These are phyloP conservation scores for Achlya hypogyna DNA, from an alignment of 352 stramenopile species.

Conservation along the genomic window DNA sequence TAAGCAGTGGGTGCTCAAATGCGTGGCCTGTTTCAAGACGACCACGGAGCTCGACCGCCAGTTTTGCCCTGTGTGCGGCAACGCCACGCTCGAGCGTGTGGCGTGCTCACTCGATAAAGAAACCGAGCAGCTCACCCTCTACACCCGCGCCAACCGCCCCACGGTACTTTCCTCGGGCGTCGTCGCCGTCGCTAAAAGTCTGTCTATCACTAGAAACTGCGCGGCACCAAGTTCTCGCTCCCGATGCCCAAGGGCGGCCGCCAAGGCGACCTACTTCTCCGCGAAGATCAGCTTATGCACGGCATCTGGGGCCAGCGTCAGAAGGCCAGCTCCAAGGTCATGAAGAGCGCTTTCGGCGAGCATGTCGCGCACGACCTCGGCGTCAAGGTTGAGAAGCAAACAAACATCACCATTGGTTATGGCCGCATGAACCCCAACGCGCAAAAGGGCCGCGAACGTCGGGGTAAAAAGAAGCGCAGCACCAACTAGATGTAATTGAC, in stretches of 20 bases:
- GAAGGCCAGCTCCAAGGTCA: conserved; percentile 87
- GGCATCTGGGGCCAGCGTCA: conserved; percentile 94
- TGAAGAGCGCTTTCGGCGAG: conserved; percentile 91
- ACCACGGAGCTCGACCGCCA: conserved; percentile 88
- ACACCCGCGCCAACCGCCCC: conserved; percentile 69
- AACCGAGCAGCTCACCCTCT: conserved; percentile 82
- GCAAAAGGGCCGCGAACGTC: conserved; percentile 91
- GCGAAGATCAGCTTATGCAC: conserved; percentile 95
- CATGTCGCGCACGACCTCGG: conserved; percentile 91
- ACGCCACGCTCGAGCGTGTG: conserved; percentile 91
- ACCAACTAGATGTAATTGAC: too few relatives aligned
- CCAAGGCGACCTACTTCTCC: conserved; percentile 93
- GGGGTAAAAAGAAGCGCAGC: conserved; percentile 95
- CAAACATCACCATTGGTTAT: conserved; percentile 88
- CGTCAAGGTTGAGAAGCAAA: conserved; percentile 86
- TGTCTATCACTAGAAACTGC: conserved; percentile 58
- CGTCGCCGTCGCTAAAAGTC: background rate
- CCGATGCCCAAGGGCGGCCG: conserved; percentile 90
- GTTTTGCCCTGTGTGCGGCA: conserved; percentile 97
- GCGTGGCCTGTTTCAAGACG: conserved; percentile 94
- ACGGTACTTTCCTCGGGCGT: conserved; percentile 13
- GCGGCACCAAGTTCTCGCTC: conserved; percentile 96
- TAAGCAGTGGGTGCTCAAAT: conserved; percentile 95
- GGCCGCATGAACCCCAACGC: conserved; percentile 95
- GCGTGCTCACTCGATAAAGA: conserved; percentile 91